phyloP scores from a whole-genome alignment of 345 rosid genomes.

The Populus alba region DNA sequence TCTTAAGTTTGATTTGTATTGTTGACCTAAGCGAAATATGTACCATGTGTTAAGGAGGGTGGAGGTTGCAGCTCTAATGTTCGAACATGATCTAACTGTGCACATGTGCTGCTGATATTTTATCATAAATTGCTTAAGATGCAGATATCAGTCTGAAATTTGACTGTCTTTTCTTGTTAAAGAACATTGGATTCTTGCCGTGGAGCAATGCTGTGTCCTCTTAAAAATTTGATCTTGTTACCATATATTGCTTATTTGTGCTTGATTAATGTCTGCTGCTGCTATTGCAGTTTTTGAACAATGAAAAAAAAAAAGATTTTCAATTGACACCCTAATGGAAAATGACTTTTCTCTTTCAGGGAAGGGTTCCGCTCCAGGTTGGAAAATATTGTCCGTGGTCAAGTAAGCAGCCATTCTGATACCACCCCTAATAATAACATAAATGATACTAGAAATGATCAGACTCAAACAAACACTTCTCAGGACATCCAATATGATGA shows the following conservation, averaged over 20 bases:
- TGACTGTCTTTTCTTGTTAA: background rate
- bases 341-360: conserved; percentile 40
- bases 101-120: background rate
- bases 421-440: conserved; percentile 34
- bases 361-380: conserved; percentile 83
- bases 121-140: background rate
- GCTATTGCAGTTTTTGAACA: background rate
- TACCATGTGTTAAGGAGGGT: background rate
- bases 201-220: background rate
- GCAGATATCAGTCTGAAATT: background rate
- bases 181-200: background rate
- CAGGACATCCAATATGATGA: conserved; percentile 43
- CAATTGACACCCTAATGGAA: background rate
- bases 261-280: background rate
- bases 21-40: background rate
- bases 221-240: background rate
- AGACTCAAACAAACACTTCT: conserved; percentile 35
- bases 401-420: conserved; percentile 58
- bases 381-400: conserved; percentile 65
- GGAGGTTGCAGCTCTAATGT: background rate
- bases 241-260: background rate
- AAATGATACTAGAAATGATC: conserved; percentile 44
- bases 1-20: background rate
- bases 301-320: background rate
- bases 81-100: background rate